Conservation (phyloP, 2,329 filamentous ascomycete genomes). For the Sphaerulina musiva region DNA sequence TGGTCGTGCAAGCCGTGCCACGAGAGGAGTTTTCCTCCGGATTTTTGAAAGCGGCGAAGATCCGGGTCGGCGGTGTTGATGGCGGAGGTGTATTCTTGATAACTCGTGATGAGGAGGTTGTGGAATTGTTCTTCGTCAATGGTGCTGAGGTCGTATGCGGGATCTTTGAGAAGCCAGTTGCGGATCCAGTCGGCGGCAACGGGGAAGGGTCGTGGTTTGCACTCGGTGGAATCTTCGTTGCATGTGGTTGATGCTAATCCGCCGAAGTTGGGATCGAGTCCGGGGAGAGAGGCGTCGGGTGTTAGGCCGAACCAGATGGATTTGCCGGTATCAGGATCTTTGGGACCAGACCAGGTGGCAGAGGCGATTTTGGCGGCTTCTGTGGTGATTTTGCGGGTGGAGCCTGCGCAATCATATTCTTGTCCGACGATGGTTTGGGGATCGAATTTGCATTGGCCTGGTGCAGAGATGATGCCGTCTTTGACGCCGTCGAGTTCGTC, state of each 20-base stretch:
- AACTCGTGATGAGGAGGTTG: conserved; percentile 12
- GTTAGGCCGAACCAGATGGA: conserved; percentile 29
- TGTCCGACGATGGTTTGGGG: conserved; percentile 28
- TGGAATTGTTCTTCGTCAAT: conserved; percentile 18
- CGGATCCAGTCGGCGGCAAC: conserved; percentile 34
- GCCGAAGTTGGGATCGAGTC: conserved; percentile 17
- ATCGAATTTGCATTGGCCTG: conserved; percentile 30
- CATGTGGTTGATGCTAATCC: conserved; percentile 30
- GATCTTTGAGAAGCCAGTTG: conserved; percentile 31
- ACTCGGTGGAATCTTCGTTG: conserved; percentile 20
- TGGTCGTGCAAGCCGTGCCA: conserved; percentile 38
- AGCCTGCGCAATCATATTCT: conserved; percentile 24
- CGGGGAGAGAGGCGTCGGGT: conserved; percentile 19
- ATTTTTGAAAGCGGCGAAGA: conserved; percentile 32
- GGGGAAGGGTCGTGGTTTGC: conserved; percentile 27
- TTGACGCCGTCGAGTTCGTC: conserved; percentile 35
- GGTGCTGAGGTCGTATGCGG: conserved; percentile 15
- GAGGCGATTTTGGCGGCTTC: conserved; percentile 30
- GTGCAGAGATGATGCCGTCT: conserved; percentile 33
- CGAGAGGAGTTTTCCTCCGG: conserved; percentile 37
- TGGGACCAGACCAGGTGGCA: conserved; percentile 32
- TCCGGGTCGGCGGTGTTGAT: conserved; percentile 36
- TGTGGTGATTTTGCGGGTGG: conserved; percentile 24
- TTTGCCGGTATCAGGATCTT: conserved; percentile 16
- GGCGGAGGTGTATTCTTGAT: conserved; percentile 28